Percentiles rank a stretch among this genome's conserved stretches.
phyloP scores from a whole-genome alignment of 2,329 filamentous ascomycete species.

The Monilinia fructigena region DNA sequence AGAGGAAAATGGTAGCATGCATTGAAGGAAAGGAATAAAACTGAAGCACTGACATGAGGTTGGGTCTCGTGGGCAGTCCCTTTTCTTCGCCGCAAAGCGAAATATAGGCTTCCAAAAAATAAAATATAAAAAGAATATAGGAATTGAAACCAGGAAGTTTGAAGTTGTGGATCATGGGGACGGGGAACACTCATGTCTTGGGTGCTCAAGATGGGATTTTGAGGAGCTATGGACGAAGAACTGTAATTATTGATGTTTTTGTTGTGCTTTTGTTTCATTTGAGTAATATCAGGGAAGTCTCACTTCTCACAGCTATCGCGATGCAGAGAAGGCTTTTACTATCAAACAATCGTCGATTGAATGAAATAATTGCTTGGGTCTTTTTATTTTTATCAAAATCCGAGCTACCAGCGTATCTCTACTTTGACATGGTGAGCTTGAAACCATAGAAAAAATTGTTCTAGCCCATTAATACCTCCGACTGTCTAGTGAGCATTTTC shows the following conservation, averaged over 20 bases:
- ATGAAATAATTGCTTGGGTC: neutral
- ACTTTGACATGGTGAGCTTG: neutral
- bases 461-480: too few species aligned
- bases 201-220: neutral
- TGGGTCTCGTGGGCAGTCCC: neutral
- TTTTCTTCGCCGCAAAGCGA: neutral
- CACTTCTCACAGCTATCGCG: neutral
- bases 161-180: neutral
- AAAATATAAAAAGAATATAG: too few species aligned
- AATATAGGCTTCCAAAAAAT: neutral
- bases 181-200: neutral
- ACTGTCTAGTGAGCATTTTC: too few species aligned
- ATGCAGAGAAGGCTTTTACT: neutral
- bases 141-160: neutral
- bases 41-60: neutral
- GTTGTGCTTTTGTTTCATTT: neutral
- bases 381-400: neutral
- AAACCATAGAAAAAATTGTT: neutral
- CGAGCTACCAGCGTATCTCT: neutral
- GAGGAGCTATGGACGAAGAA: neutral
- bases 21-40: neutral
- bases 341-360: neutral
- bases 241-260: neutral
- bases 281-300: neutral
- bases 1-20: neutral